Percentiles rank a stretch among this genome's conserved stretches.
Conservation (phyloP, 441 rosid species). For the Croton laevigatus region DNA sequence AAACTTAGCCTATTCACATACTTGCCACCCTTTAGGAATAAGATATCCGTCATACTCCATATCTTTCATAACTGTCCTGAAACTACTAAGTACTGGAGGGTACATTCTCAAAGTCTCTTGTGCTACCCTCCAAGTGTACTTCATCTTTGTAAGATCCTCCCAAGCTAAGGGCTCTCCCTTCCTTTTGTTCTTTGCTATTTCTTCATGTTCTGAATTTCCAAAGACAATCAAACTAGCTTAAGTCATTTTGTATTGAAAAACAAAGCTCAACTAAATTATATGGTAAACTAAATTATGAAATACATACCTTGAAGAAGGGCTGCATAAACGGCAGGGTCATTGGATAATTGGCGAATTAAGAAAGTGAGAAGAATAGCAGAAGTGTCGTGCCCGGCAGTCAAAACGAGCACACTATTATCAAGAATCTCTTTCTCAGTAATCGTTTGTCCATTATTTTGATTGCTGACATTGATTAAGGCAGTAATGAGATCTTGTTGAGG, state of each 20-base stretch:
- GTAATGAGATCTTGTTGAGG: constrained; percentile 42
- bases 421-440: constrained; percentile 46
- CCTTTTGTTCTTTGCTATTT: constrained; percentile 36
- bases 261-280: no score
- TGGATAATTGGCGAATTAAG: constrained; percentile 40
- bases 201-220: constrained; percentile 44
- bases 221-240: neutral
- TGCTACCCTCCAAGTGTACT: constrained; percentile 60
- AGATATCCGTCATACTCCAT: constrained; percentile 38
- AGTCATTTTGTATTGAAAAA: no score
- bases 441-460: constrained; percentile 15
- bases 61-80: constrained; percentile 41
- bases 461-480: constrained; percentile 32
- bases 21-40: constrained; percentile 55
- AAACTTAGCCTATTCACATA: no score
- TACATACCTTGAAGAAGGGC: constrained; percentile 46
- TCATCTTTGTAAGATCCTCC: constrained; percentile 54
- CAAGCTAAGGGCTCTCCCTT: constrained; percentile 39
- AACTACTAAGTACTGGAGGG: constrained; percentile 47
- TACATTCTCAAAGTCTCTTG: constrained; percentile 44
- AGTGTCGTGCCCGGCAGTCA: constrained; percentile 57
- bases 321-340: constrained; percentile 32
- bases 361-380: constrained; percentile 43
- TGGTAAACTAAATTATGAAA: no score
- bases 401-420: constrained; percentile 41